Evolutionary conservation across 2,329 filamentous ascomycete genomes (phyloP), one percentile per base, ranked within the genome.

Genomic region (Reticulascus tulasneorum): DNA sequence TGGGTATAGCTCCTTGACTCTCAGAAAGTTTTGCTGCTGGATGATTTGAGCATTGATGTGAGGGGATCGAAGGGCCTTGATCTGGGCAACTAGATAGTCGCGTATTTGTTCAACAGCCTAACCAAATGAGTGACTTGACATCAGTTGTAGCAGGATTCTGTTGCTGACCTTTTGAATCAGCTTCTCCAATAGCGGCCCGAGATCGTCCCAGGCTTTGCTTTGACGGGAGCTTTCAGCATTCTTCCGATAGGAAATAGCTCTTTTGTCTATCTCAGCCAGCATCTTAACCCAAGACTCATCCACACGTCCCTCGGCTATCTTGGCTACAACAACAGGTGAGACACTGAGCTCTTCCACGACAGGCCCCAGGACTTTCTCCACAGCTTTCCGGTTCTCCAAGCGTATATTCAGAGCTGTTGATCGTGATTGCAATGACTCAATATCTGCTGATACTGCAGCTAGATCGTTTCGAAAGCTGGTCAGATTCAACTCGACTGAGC

Each of bases 21-120:
- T 83, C 31, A 96, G 67, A 50, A 98, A 89, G 41, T 84, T 86
- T 55, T 94, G 87, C 53, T 96, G 89, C 57, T 98, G 93, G 31
- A 98, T 90, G 38, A 97, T 84, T 57, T 98, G 93, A 4, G 91
- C 89, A 58, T 98, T 97, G 59, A 97, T 95, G 52, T 91, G 93
- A 11, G 93, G 93, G 18, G 91, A 95, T 38, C 93, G 80, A 34
- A 98, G 69, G 5, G 90, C 87, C 61, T 95, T 95, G 58, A 98
- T 93, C 58, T 97, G 91, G 12, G 86, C 78, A 10, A 98, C 93
- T 23, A 98, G 73, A 54, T 94, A 94, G 59, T 98, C 93, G 40
- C 94, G 78, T 58, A 97, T 94, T 38, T 93, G 80, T 62, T 96
- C 89, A 19, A 94, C n/a, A n/a, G n/a, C n/a, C n/a, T n/a, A n/a